Evolutionary conservation across 179 eudicot genomes (phyloP), one percentile per base, ranked within the genome.

Genomic region (Beta lomatogona): DNA sequence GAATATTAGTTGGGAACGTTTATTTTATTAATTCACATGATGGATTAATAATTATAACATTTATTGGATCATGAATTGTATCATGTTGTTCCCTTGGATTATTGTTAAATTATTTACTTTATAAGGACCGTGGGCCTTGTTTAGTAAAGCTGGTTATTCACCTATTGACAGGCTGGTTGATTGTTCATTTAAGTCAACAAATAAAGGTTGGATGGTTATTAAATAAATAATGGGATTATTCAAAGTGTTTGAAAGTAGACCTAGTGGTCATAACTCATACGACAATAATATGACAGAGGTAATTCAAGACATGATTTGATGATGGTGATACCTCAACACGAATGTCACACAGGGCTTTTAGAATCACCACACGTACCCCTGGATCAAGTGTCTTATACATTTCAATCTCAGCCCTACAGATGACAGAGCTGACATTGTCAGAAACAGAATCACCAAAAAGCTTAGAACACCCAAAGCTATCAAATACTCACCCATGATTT

Each of bases 331-430:
- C 99, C 99, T 96, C 99, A 84, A 96, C 98, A 66, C 99, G 98
- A 69, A 96, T 96, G 84, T 96, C 99, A 73, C 99, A 96, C 16
- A 96, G 83, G 48, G 99, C 99, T 87, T 96, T 96, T 82, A 96
- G 80, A 77, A 96, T 96, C 76, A 88, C 89, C 71, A 94, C 98
- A 79, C 99, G 93, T 69, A 92, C 88, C 44, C 86, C 89, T 67
- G 99, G 99, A 83, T 92, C 98, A 83, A 96, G 93, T 63, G 87
- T 69, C 87, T 85, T 91, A 84, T 96, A 96, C 55, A 86, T 80
- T 83, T 94, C 99, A 83, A 90, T 75, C 86, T 96, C 99, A 78
- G 93, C 86, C 89, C 99, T 96, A 72, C 81, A 80, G 71, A 84
- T 45, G 84, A 78, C 63, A 77, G 64, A 79, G 48, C 41, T 54